Conservation (phyloP, 2,329 filamentous ascomycete genomes). For the Rachicladosporium sp. region DNA sequence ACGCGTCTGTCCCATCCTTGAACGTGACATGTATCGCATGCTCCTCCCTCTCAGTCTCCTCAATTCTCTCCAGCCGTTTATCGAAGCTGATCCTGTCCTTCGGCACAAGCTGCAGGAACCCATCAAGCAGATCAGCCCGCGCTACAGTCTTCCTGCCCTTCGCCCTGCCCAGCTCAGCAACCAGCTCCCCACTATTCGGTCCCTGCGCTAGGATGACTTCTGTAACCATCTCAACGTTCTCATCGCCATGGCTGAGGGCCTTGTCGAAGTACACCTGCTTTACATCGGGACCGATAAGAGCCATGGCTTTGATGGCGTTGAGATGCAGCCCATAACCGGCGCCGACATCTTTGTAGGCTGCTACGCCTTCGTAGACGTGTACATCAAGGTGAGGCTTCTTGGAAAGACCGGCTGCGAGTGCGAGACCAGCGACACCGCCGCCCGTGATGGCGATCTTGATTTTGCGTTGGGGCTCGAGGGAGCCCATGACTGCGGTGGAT, state of each 20-base stretch:
- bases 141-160: constrained; percentile 28
- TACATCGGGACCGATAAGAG: constrained; percentile 20
- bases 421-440: constrained; percentile 40
- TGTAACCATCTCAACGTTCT: constrained; percentile 21
- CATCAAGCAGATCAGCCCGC: constrained; percentile 38
- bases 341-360: constrained; percentile 36
- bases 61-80: constrained; percentile 30
- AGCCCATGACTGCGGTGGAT: constrained; percentile 2
- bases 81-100: constrained; percentile 30
- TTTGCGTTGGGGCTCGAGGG: constrained; percentile 6
- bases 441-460: constrained; percentile 37
- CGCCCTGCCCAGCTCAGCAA: constrained; percentile 25
- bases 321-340: constrained; percentile 40
- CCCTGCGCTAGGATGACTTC: constrained; percentile 22
- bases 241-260: constrained; percentile 35
- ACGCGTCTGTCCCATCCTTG: constrained; percentile 33
- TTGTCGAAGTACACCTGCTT: constrained; percentile 37
- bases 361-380: constrained; percentile 39
- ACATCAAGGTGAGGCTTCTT: constrained; percentile 32
- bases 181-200: constrained; percentile 29
- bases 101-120: constrained; percentile 35
- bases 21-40: constrained; percentile 29
- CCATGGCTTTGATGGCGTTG: constrained; percentile 41
- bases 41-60: constrained; percentile 16
- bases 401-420: constrained; percentile 35